Evolutionary conservation across 2,329 filamentous ascomycete species (phyloP).

Genomic region (Pseudodiploospora longispora): DNA sequence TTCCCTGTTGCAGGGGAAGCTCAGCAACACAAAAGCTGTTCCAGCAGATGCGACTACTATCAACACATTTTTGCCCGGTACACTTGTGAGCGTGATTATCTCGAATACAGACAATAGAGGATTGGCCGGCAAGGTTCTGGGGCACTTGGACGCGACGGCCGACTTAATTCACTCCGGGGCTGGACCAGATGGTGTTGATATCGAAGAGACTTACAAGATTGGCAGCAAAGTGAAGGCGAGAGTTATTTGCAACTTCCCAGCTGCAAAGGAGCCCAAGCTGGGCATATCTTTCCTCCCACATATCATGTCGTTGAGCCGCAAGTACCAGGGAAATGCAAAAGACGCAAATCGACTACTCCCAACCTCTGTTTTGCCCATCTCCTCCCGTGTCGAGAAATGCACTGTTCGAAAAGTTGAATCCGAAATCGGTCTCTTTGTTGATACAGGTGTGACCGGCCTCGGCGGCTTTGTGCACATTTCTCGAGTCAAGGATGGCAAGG

Average conservation of each 20-base stretch:
- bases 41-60: slow-evolving; percentile 76
- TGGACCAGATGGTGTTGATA: slow-evolving; percentile 58
- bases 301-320: slow-evolving; percentile 54
- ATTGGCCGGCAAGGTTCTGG: slow-evolving; percentile 85
- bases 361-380: slow-evolving; percentile 56
- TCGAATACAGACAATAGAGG: slow-evolving; percentile 67
- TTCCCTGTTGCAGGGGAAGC: slow-evolving; percentile 62
- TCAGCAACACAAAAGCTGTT: slow-evolving; percentile 57
- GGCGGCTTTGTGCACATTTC: slow-evolving; percentile 94
- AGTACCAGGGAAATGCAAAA: slow-evolving; percentile 25
- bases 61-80: slow-evolving; percentile 84
- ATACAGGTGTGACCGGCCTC: slow-evolving; percentile 55
- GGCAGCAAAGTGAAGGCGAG: slow-evolving; percentile 79
- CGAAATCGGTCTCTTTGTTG: slow-evolving; percentile 72
- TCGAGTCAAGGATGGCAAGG: slow-evolving; percentile 78
- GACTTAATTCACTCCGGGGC: slow-evolving; percentile 84
- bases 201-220: slow-evolving; percentile 72
- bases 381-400: slow-evolving; percentile 67
- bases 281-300: slow-evolving; percentile 87
- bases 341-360: slow-evolving; percentile 37
- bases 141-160: slow-evolving; percentile 81
- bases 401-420: slow-evolving; percentile 73
- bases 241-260: slow-evolving; percentile 80
- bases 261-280: slow-evolving; percentile 70
- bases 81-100: slow-evolving; percentile 77